A percentile compares a stretch with the other conserved stretches of the same genome.
Evolutionary conservation across 139 green algal species (phyloP).

Genomic region (Picochlorum costavermella): DNA sequence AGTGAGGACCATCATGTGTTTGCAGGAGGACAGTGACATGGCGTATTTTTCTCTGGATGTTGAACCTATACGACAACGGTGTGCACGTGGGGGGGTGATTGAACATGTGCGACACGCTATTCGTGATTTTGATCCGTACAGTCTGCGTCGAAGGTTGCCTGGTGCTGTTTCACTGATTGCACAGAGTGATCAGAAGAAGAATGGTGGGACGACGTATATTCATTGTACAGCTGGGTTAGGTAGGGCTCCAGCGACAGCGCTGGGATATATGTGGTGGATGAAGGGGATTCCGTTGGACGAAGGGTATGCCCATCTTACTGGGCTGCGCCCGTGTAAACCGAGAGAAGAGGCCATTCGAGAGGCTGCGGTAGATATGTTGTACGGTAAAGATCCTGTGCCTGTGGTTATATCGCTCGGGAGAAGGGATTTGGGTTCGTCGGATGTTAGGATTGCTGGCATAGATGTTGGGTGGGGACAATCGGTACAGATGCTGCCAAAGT

Average conservation of each 20-base stretch:
- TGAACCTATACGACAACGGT: constrained; percentile 48
- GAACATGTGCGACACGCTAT: constrained; percentile 54
- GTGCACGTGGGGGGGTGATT: constrained; percentile 50
- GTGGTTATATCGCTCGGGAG: constrained; percentile 35
- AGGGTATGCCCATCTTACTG: constrained; percentile 37
- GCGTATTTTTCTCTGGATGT: constrained; percentile 80
- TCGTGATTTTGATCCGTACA: constrained; percentile 86
- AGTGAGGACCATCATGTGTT: constrained; percentile 69
- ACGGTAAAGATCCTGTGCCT: constrained; percentile 33
- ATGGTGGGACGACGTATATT: constrained; percentile 71
- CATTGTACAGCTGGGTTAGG: constrained; percentile 94
- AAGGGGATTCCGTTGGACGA: constrained; percentile 58
- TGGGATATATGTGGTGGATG: constrained; percentile 89
- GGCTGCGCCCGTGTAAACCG: constrained; percentile 50
- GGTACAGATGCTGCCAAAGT: constrained; percentile 38
- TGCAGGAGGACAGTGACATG: constrained; percentile 87
- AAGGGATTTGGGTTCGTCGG: constrained; percentile 17
- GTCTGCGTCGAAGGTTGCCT: constrained; percentile 48
- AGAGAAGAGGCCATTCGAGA: constrained; percentile 60
- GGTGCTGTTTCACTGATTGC: constrained; percentile 49
- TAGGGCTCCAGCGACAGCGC: constrained; percentile 74
- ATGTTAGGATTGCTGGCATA: constrained; percentile 73
- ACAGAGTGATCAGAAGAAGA: constrained; percentile 7
- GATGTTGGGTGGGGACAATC: constrained; percentile 86
- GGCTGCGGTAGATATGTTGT: constrained; percentile 74